A percentile compares a stretch with the other conserved stretches of the same genome.
phyloP scores from a whole-genome alignment of 148 eudicot species.

The Gaultheria prostrata region DNA sequence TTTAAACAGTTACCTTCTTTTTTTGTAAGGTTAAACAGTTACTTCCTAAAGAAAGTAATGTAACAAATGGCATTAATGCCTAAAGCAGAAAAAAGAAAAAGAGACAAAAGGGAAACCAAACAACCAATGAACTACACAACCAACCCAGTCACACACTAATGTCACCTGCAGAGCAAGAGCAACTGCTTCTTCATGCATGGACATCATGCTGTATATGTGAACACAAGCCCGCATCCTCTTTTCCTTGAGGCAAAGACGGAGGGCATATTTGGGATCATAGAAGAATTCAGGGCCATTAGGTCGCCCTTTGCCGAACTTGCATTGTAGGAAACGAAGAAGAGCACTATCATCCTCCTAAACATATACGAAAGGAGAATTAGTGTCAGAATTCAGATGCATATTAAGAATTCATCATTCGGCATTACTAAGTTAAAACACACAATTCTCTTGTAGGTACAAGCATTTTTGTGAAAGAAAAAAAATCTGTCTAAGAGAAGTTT shows the following conservation, averaged over 20 bases:
- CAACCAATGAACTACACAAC: background rate
- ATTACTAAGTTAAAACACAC: background rate
- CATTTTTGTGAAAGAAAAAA: background rate
- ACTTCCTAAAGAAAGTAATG: background rate
- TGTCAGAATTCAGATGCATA: background rate
- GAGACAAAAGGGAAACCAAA: slow-evolving; percentile 18
- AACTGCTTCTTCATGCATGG: slow-evolving; percentile 99
- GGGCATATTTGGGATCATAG: slow-evolving; percentile 96
- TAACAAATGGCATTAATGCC: background rate
- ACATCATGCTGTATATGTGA: slow-evolving; percentile 98
- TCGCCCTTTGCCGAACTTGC: slow-evolving; percentile 85
- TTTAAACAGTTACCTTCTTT: background rate
- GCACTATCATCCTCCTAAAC: slow-evolving; percentile 90
- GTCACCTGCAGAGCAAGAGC: slow-evolving; percentile 91
- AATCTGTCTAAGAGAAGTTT: background rate
- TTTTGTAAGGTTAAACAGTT: background rate
- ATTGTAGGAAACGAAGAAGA: slow-evolving; percentile 88
- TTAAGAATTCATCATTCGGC: background rate
- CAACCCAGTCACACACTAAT: background rate
- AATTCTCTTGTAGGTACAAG: background rate
- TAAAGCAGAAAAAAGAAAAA: background rate
- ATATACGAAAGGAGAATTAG: slow-evolving; percentile 14
- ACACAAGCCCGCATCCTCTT: slow-evolving; percentile 98
- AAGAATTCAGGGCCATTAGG: slow-evolving; percentile 65
- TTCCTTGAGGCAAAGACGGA: slow-evolving; percentile 92